Percentiles rank a stretch among this genome's conserved stretches.
These are phyloP conservation scores for Halophytophthora polymorphica DNA, from an alignment of 352 stramenopile species.

Conservation along the genomic window DNA sequence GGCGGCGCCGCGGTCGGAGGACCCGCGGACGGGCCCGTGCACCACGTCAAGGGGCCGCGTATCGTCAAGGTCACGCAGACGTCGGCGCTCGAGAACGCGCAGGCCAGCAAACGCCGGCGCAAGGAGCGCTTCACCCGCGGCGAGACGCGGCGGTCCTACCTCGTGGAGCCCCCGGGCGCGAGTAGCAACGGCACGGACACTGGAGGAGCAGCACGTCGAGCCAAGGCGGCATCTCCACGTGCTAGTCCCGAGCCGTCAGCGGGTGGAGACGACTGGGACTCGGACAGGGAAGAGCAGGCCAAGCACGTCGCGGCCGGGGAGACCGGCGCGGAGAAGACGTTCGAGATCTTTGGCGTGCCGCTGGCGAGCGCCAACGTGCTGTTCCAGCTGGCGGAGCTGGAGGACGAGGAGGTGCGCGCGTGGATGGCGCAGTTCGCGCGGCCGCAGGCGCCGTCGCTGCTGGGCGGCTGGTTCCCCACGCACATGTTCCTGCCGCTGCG, in stretches of 20 bases:
- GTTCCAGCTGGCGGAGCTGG: slow-evolving; percentile 74
- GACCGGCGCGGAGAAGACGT: slow-evolving; percentile 30
- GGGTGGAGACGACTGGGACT: slow-evolving; percentile 37
- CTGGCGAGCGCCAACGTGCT: slow-evolving; percentile 69
- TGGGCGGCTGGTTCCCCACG: slow-evolving; percentile 74
- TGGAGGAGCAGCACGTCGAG: slow-evolving; percentile 2
- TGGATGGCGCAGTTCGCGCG: slow-evolving; percentile 53
- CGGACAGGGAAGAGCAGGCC: slow-evolving; percentile 40
- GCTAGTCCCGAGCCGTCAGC: slow-evolving; percentile 13
- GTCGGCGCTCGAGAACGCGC: slow-evolving; percentile 57
- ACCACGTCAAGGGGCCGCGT: slow-evolving; percentile 56
- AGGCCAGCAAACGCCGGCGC: slow-evolving; percentile 55
- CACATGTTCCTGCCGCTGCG: slow-evolving; percentile 78
- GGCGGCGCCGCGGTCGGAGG: slow-evolving; percentile 7
- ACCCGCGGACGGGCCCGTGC: slow-evolving; percentile 24
- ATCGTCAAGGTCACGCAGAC: slow-evolving; percentile 79
- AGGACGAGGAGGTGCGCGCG: slow-evolving; percentile 53
- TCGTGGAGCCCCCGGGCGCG: slow-evolving; percentile 38
- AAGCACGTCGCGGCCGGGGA: slow-evolving; percentile 9
- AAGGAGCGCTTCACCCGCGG: slow-evolving; percentile 67
- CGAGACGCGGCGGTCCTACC: slow-evolving; percentile 56
- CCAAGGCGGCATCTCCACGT: slow-evolving; percentile 4
- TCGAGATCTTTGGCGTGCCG: slow-evolving; percentile 72
- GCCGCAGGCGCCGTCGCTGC: slow-evolving; percentile 44
- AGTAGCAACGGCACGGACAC: slow-evolving; percentile 1